Evolutionary conservation across 805 yeast genomes (phyloP).

Genomic region (Cyberlindnera nakhonratchasimensis): DNA sequence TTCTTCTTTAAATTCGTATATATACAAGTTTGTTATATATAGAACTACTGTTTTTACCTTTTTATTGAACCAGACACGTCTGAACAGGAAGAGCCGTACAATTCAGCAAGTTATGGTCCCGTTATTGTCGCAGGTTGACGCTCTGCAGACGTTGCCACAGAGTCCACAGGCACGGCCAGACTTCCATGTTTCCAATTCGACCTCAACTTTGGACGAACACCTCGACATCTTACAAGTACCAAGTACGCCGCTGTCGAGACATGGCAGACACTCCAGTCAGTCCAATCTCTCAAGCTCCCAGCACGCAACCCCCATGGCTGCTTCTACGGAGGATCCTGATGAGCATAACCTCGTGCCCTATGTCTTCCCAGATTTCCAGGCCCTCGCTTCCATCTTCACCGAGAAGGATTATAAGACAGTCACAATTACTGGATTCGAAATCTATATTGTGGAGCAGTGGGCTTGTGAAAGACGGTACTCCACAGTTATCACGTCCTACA

Average conservation of each 20-base stretch:
- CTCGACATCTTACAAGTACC: neutral
- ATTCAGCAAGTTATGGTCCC: constrained; percentile 9
- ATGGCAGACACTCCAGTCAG: constrained; percentile 7
- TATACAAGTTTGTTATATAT: too few relatives aligned
- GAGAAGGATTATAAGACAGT: constrained; percentile 43
- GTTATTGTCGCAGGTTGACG: constrained; percentile 9
- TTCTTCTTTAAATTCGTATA: too few relatives aligned
- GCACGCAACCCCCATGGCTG: neutral
- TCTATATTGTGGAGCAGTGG: constrained; percentile 96
- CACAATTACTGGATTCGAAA: constrained; percentile 70
- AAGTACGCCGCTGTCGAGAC: constrained; percentile 1
- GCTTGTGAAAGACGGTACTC: constrained; percentile 65
- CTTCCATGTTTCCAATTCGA: neutral
- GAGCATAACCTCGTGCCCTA: constrained; percentile 20
- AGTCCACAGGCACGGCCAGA: constrained; percentile 8
- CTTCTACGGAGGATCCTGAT: constrained; percentile 1
- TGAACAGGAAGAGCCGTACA: too few relatives aligned
- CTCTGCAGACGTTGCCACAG: constrained; percentile 1
- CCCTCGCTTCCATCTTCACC: constrained; percentile 44
- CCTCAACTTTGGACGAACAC: constrained; percentile 1
- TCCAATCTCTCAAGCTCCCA: neutral
- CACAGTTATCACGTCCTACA: constrained; percentile 71
- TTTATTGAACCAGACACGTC: too few relatives aligned
- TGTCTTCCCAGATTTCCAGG: constrained; percentile 56
- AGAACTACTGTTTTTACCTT: too few relatives aligned